These are phyloP conservation scores for Ceratobasidium theobromae DNA, from an alignment of 1,284 basidiomycete species.

Conservation along the genomic window DNA sequence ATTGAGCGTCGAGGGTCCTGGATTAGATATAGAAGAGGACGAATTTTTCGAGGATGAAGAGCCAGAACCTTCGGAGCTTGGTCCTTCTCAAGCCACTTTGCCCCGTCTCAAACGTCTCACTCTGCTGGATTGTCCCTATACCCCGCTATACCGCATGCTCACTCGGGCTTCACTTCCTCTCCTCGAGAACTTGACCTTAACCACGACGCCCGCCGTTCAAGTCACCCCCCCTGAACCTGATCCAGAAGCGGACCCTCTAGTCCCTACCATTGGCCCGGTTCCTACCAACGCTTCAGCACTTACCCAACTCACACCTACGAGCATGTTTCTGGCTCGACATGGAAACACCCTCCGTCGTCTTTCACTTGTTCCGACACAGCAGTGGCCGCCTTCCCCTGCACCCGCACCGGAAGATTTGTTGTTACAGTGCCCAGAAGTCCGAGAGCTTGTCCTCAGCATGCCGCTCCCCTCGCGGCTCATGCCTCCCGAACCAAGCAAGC, in stretches of 20 bases:
- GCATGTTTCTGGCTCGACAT: slow-evolving; percentile 63
- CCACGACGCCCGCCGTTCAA: slow-evolving; percentile 49
- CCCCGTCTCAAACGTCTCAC: slow-evolving; percentile 63
- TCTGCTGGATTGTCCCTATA: slow-evolving; percentile 65
- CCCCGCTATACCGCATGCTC: slow-evolving; percentile 63
- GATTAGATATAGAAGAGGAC: slow-evolving; percentile 51
- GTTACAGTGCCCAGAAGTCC: slow-evolving; percentile 56
- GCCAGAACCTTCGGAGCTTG: slow-evolving; percentile 31
- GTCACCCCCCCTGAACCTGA: slow-evolving; percentile 40
- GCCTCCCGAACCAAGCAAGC: slow-evolving; percentile 15
- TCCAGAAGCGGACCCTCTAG: neutral
- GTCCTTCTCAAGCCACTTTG: slow-evolving; percentile 46
- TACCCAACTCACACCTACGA: slow-evolving; percentile 55
- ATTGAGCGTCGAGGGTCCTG: slow-evolving; percentile 64
- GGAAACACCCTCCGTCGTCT: slow-evolving; percentile 63
- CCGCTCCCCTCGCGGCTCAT: slow-evolving; percentile 52
- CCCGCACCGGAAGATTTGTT: slow-evolving; percentile 60
- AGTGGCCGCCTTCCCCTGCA: slow-evolving; percentile 62
- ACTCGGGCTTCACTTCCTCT: slow-evolving; percentile 62
- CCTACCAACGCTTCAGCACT: neutral
- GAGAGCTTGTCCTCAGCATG: slow-evolving; percentile 65
- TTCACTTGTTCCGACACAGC: slow-evolving; percentile 66
- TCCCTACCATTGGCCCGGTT: neutral
- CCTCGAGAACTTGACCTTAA: slow-evolving; percentile 68
- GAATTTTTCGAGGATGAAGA: slow-evolving; percentile 43